Base-by-base conservation (phyloP, 2,329 filamentous ascomycete genomes). In the Macrophomina phaseolina region DNA sequence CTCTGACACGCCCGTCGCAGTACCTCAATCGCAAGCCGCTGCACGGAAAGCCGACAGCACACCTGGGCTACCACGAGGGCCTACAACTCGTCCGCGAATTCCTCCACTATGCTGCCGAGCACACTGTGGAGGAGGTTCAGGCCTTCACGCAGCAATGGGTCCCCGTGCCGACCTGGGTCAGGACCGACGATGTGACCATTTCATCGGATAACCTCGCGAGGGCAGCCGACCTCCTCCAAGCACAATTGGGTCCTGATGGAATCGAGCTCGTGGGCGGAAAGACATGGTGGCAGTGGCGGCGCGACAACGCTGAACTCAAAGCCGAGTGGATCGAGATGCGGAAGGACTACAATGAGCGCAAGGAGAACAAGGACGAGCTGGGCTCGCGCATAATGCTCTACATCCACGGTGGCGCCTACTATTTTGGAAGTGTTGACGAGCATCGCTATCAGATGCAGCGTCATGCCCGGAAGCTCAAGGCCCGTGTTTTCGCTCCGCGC, bases 241-340 rank as follows among this genome's bases (percentile, higher is more conserved):
- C 86, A 2, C 90, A 98, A 77, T 83, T 98, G n/a, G 94, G 94
- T 0, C 83, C 86, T 0, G 86, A 90, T 32, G 94, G 83, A 85
- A 51, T 95, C 3, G 85, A 86, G 73, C 86, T 89, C 68, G 73
- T 79, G 93, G 95, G 95, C 93, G 94, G 94, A 87, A 93, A 79
- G 94, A 3, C 84, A 93, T 69, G 84, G 87, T 62, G 85, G 86
- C 70, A 89, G 97, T 52, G 95, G 95, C 48, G 95, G 63, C 86
- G 88, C 64, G 86, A 87, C 4, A 84, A 87, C 32, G 84, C 81
- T 55, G 84, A 88, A 0, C 81, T 97, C 34, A 88, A 89, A 73
- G 93, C 91, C 0, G 94, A 99, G 76, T 98, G 94, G 94, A 92
- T 99, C 71, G 95, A 98, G 83, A 97, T 97, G 94, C 89, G 88